Conservation (phyloP, 2,329 filamentous ascomycete genomes). For the Ilyonectria destructans region DNA sequence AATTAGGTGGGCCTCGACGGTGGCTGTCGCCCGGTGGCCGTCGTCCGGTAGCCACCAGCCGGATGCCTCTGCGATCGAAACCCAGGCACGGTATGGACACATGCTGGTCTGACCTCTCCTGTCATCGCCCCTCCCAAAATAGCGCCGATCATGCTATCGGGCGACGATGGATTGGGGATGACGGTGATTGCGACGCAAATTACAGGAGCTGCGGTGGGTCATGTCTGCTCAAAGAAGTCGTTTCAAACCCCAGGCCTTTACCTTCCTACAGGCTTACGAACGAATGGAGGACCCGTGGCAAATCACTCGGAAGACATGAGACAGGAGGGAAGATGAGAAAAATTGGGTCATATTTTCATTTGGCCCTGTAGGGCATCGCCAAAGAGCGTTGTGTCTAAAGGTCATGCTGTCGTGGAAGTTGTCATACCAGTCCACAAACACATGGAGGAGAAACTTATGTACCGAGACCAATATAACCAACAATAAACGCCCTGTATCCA, state of each 20-base stretch:
- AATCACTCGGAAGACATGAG: not conserved
- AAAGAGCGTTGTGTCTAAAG: not conserved
- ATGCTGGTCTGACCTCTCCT: constrained; percentile 6
- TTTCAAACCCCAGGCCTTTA: constrained; percentile 11
- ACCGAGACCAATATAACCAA: constrained; percentile 2
- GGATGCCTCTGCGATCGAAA: not conserved
- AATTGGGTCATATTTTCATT: constrained; percentile 1
- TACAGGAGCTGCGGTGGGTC: constrained; percentile 20
- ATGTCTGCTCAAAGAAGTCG: not conserved
- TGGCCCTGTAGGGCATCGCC: constrained; percentile 2
- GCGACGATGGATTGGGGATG: not conserved
- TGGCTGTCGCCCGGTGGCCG: not conserved
- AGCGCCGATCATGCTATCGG: constrained; percentile 17
- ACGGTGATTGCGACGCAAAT: not conserved
- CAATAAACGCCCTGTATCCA: not conserved
- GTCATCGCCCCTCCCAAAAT: constrained; percentile 22
- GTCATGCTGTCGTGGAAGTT: constrained; percentile 1
- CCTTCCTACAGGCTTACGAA: not conserved
- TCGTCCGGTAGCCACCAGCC: not conserved
- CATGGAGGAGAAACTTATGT: constrained; percentile 12
- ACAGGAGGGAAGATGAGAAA: not conserved
- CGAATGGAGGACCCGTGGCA: not conserved
- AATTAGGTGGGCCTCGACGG: not conserved
- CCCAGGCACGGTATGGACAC: not conserved
- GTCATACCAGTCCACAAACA: constrained; percentile 7